Evolutionary conservation across 768 basidiomycete genomes (phyloP).

Genomic region (Suillus subluteus): DNA sequence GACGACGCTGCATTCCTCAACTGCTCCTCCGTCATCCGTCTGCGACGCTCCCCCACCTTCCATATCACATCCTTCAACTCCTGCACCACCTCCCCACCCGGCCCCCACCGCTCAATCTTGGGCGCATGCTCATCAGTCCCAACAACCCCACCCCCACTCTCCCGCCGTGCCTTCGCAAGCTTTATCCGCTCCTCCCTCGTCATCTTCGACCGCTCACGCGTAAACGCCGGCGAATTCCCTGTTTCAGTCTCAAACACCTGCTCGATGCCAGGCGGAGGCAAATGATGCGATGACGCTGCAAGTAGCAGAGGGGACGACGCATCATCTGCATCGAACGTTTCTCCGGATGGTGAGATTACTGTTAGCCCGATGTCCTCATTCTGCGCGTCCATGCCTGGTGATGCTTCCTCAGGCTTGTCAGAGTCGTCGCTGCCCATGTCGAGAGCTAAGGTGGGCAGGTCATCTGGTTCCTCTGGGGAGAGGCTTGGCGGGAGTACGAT

Average conservation of each 20-base stretch:
- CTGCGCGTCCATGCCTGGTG: slow-evolving; percentile 37
- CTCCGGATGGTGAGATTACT: slow-evolving; percentile 27
- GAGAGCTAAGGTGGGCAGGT: slow-evolving; percentile 52
- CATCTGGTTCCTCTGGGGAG: slow-evolving; percentile 40
- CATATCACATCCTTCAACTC: slow-evolving; percentile 87
- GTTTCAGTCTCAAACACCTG: slow-evolving; percentile 82
- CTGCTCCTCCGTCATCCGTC: slow-evolving; percentile 46
- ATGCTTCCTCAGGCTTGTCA: slow-evolving; percentile 50
- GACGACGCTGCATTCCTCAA: slow-evolving; percentile 15
- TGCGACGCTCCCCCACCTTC: slow-evolving; percentile 76
- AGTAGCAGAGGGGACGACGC: slow-evolving; percentile 58
- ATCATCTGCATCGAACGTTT: slow-evolving; percentile 48
- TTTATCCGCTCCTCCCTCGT: slow-evolving; percentile 77
- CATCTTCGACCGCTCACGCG: slow-evolving; percentile 65
- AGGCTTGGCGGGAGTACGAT: slow-evolving; percentile 50
- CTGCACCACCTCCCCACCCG: slow-evolving; percentile 78
- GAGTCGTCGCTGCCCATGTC: slow-evolving; percentile 58
- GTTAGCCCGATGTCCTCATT: slow-evolving; percentile 14
- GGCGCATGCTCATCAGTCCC: slow-evolving; percentile 25
- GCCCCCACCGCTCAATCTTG: slow-evolving; percentile 61
- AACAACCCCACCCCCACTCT: slow-evolving; percentile 38
- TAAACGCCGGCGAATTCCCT: slow-evolving; percentile 38
- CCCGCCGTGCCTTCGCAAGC: slow-evolving; percentile 56
- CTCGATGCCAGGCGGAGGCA: slow-evolving; percentile 71
- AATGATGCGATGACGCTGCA: slow-evolving; percentile 51